Evolutionary conservation across 2,329 filamentous ascomycete species (phyloP), one percentile per base, ranked within the genome.

Genomic region (Chrysosporium keratinophilum): DNA sequence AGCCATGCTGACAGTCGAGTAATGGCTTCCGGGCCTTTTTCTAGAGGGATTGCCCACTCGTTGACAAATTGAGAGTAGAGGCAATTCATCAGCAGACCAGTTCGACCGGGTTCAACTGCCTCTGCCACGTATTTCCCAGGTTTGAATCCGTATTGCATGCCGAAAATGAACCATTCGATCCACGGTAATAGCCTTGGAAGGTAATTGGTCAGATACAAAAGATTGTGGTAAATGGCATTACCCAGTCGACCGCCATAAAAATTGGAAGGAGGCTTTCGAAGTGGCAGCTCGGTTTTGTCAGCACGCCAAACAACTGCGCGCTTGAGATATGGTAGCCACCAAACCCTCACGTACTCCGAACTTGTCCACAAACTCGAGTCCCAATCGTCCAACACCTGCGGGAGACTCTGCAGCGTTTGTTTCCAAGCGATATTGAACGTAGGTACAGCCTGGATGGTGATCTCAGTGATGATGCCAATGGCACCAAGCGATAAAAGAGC

Each of bases 11-110:
- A 87, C 11, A 98, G 78, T 9, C 93, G 82, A 33, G 76, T 78
- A 42, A 98, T 80, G 6, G 88, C 90, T 70, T 96, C 90, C 12
- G 91, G 91, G 0, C 93, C 93, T 60, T 85, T 85, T 58, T 82
- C 75, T 0, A 98, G 77, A 1, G 93, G 91, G 5, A 98, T 78
- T 0, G 91, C 91, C 93, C 93, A 98, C 68, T 98, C 93, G 68
- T 98, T 96, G 60, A 98, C 93, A 63, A 88, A 95, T 66, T 98
- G 93, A n/a, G 87, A 91, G 75, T 96, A 98, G 5, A 97, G 79
- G 65, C 93, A 98, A 74, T 98, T 93, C 87, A 98, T 91, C 50
- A 96, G 77, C 44, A 97, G 79, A 11, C 89, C 91, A 59, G 84
- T 76, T 56, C 85, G 82, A 58, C 85, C 86, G 19, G 85, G 82